A percentile compares a stretch with the other conserved stretches of the same genome.
These are phyloP conservation scores for Psilocybe cubensis DNA, from an alignment of 768 basidiomycete species.

Conservation along the genomic window DNA sequence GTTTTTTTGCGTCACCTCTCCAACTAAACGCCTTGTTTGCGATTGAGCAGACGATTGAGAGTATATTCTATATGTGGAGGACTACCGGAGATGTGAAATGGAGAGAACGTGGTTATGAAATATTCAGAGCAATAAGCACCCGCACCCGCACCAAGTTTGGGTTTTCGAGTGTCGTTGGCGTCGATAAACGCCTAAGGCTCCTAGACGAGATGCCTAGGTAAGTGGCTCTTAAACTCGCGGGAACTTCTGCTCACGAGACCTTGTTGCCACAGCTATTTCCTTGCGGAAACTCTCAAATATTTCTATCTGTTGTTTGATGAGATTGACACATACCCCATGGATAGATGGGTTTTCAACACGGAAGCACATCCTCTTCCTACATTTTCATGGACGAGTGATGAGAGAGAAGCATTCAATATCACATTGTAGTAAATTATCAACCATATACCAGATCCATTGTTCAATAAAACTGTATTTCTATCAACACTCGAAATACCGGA, in stretches of 20 bases:
- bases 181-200: conserved; percentile 41
- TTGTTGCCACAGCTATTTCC: conserved; percentile 40
- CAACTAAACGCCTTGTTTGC: background rate
- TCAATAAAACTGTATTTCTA: too few relatives aligned
- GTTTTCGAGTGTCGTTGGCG: conserved; percentile 55
- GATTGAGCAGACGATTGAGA: conserved; percentile 79
- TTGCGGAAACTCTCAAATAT: conserved; percentile 60
- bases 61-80: conserved; percentile 72
- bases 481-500: too few relatives aligned
- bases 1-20: background rate
- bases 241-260: too few relatives aligned
- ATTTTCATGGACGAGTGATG: conserved; percentile 58
- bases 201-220: conserved; percentile 78
- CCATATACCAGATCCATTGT: too few relatives aligned
- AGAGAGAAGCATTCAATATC: conserved; percentile 43
- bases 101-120: conserved; percentile 73
- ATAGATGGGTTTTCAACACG: conserved; percentile 66
- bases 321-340: conserved; percentile 50
- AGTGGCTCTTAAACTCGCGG: too few relatives aligned
- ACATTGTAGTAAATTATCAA: conserved; percentile 2
- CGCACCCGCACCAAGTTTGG: conserved; percentile 57
- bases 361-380: conserved; percentile 76
- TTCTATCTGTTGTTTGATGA: conserved; percentile 67
- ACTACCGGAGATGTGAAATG: conserved; percentile 66
- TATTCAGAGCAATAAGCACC: conserved; percentile 66